Conservation (phyloP, 805 yeast genomes). For the Saturnispora ahearnii region DNA sequence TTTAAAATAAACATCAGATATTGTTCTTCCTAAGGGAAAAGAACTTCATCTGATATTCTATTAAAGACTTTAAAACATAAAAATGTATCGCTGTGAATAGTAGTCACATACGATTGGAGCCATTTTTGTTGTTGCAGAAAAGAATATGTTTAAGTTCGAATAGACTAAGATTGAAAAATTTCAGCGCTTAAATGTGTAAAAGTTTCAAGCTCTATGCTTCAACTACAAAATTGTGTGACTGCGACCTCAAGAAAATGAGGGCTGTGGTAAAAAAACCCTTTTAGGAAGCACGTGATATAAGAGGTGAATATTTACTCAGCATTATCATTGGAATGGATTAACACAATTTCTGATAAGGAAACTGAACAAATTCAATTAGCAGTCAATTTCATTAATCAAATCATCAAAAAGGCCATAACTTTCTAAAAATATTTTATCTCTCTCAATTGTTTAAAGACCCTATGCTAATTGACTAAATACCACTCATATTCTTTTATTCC, state of each 20-base stretch:
- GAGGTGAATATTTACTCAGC: no score
- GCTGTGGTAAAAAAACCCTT: no score
- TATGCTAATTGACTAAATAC: neutral
- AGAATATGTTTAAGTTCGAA: neutral
- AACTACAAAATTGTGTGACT: no score
- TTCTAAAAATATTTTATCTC: slow-evolving; percentile 20
- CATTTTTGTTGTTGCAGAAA: slow-evolving; percentile 16
- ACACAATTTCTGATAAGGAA: slow-evolving; percentile 42
- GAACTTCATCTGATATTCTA: slow-evolving; percentile 20
- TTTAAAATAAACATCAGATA: slow-evolving; percentile 18
- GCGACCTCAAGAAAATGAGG: no score
- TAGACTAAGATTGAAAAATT: neutral
- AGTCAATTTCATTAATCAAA: slow-evolving; percentile 42
- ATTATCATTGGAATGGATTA: slow-evolving; percentile 47
- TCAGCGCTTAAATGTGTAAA: no score
- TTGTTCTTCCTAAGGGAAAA: neutral
- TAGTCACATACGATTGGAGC: slow-evolving; percentile 30
- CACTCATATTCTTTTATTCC: neutral
- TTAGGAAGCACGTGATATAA: no score
- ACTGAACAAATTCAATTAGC: slow-evolving; percentile 45
- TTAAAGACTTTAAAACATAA: slow-evolving; percentile 11
- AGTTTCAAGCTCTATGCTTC: no score
- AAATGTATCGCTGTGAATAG: neutral
- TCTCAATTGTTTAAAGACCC: neutral
- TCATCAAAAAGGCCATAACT: slow-evolving; percentile 50